Percentiles rank a stretch among this genome's conserved stretches.
Evolutionary conservation across 129 eudicot species (phyloP).

Genomic region (Helianthus tuberosus): DNA sequence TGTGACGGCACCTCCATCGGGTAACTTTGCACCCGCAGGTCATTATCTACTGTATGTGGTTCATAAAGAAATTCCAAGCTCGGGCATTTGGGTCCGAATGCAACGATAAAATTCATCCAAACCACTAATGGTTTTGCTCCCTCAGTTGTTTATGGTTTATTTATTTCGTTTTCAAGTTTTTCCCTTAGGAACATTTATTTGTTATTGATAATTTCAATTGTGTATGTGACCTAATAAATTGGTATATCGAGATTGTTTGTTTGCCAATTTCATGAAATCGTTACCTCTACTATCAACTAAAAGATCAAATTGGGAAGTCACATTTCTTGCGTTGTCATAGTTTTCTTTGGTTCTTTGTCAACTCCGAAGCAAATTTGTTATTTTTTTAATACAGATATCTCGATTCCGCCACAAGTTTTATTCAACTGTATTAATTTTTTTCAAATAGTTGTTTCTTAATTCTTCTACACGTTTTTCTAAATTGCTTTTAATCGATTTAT

Average conservation of each 20-base stretch:
- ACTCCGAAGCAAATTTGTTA: no score
- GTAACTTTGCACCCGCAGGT: constrained; percentile 59
- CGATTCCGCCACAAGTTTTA: no score
- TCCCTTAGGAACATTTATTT: not conserved
- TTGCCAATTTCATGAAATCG: not conserved
- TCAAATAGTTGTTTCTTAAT: no score
- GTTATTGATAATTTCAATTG: not conserved
- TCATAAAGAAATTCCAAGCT: constrained; percentile 65
- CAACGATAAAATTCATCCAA: constrained; percentile 13
- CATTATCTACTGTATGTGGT: constrained; percentile 64
- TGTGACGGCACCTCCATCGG: constrained; percentile 47
- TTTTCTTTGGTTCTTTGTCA: no score
- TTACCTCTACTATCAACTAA: not conserved
- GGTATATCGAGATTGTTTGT: not conserved
- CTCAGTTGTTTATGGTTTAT: not conserved
- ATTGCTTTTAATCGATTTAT: no score
- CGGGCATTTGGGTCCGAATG: constrained; percentile 68
- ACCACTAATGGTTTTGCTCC: not conserved
- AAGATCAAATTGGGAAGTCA: no score
- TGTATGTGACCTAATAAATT: not conserved
- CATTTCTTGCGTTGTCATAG: no score
- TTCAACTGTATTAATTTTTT: no score
- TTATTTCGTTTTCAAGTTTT: not conserved
- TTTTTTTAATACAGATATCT: no score
- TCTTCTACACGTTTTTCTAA: no score